Evolutionary conservation across 2,329 filamentous ascomycete species (phyloP).

Genomic region (Aspergillus brunneoviolaceus): DNA sequence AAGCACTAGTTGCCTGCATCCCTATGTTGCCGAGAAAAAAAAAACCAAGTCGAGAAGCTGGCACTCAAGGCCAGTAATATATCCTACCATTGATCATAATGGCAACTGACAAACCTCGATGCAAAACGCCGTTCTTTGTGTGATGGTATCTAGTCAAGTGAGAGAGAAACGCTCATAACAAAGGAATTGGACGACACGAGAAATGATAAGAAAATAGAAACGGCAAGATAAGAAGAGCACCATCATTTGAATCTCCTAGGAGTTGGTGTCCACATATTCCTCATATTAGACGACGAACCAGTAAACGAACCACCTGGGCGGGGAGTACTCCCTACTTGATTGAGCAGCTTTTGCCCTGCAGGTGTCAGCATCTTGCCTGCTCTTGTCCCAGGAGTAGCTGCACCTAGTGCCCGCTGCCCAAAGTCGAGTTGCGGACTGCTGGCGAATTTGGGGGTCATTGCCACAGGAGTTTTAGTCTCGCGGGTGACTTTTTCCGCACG

Average conservation of each 20-base stretch:
- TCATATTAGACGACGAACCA: slow-evolving; percentile 22
- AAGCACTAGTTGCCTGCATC: not conserved
- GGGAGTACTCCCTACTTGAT: slow-evolving; percentile 40
- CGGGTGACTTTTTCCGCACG: slow-evolving; percentile 60
- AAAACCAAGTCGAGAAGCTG: not conserved
- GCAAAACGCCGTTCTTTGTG: not conserved
- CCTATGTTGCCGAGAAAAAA: not conserved
- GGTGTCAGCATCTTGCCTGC: slow-evolving; percentile 42
- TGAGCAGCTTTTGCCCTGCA: slow-evolving; percentile 44
- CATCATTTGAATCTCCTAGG: slow-evolving; percentile 28
- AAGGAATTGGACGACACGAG: not conserved
- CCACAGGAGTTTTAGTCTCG: slow-evolving; percentile 53
- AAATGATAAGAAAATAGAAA: not conserved
- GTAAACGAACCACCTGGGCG: slow-evolving; percentile 11
- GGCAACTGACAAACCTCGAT: not conserved
- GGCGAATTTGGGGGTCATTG: slow-evolving; percentile 36
- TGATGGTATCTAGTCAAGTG: slow-evolving; percentile 3
- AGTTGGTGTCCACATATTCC: slow-evolving; percentile 44
- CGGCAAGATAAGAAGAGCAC: not conserved
- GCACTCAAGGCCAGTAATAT: too few species aligned
- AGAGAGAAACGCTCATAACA: not conserved
- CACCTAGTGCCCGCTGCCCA: slow-evolving; percentile 27
- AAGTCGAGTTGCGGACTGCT: slow-evolving; percentile 42
- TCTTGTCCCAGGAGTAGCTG: slow-evolving; percentile 18
- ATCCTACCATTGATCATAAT: not conserved